Evolutionary conservation across 1,139 yeast genomes (phyloP).

Genomic region (Blastobotrys buckinghamii): DNA sequence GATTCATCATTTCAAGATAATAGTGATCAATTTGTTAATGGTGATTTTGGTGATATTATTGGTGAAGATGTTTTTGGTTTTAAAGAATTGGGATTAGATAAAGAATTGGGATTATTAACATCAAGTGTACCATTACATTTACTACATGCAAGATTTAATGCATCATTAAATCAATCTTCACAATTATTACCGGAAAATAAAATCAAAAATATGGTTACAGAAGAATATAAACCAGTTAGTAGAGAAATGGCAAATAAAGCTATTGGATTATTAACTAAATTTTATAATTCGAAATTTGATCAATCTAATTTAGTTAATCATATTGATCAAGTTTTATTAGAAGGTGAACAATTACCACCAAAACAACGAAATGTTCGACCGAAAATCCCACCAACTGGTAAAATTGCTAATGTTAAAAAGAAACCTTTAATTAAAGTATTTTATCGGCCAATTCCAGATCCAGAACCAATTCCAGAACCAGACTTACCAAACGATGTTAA

Average conservation of each 20-base stretch:
- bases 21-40: slow-evolving; percentile 89
- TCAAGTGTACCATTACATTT: slow-evolving; percentile 86
- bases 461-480: slow-evolving; percentile 4
- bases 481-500: neutral
- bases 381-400: slow-evolving; percentile 90
- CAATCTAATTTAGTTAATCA: slow-evolving; percentile 22
- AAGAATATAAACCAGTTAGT: slow-evolving; percentile 38
- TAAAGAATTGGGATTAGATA: slow-evolving; percentile 86
- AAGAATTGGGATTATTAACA: slow-evolving; percentile 82
- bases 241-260: slow-evolving; percentile 45
- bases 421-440: slow-evolving; percentile 27
- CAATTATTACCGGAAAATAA: slow-evolving; percentile 6
- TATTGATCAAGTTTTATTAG: slow-evolving; percentile 44
- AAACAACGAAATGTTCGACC: slow-evolving; percentile 77
- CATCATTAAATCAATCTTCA: slow-evolving; percentile 16
- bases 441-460: slow-evolving; percentile 16
- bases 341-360: slow-evolving; percentile 78
- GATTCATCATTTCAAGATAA: slow-evolving; percentile 83
- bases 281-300: slow-evolving; percentile 38
- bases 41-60: slow-evolving; percentile 86
- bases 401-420: slow-evolving; percentile 66
- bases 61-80: slow-evolving; percentile 96
- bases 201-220: slow-evolving; percentile 12
- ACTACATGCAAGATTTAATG: slow-evolving; percentile 67
- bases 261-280: slow-evolving; percentile 55